Percentiles rank a stretch among this genome's conserved stretches.
Evolutionary conservation across 306 rosid species (phyloP).

Genomic region (Purshia tridentata): DNA sequence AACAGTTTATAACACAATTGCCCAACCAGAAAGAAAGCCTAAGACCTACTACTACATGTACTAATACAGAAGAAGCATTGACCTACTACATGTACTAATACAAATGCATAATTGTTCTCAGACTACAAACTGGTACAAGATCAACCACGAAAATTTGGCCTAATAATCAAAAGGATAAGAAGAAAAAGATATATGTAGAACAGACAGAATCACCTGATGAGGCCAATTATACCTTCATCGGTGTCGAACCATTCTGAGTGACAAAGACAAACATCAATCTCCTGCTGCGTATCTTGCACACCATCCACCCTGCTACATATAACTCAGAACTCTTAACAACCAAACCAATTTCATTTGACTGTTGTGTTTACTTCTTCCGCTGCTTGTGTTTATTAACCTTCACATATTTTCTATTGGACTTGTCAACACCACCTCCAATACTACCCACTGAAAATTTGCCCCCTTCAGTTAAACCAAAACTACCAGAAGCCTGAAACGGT

Average conservation of each 20-base stretch:
- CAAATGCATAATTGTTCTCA: conserved; percentile 42
- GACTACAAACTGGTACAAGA: conserved; percentile 46
- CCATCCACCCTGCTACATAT: neutral
- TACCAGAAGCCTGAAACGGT: conserved; percentile 72
- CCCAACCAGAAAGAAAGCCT: conserved; percentile 36
- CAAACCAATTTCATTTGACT: conserved; percentile 17
- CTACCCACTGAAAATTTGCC: conserved; percentile 87
- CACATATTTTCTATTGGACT: conserved; percentile 52
- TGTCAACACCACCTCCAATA: conserved; percentile 53
- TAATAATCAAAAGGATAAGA: neutral
- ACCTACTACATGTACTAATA: conserved; percentile 41
- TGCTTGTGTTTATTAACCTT: conserved; percentile 48
- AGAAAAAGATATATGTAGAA: conserved; percentile 10
- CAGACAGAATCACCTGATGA: conserved; percentile 9
- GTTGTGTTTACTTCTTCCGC: conserved; percentile 59
- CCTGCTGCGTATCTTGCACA: conserved; percentile 15
- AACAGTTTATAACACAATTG: conserved; percentile 22
- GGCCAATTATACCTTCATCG: conserved; percentile 31
- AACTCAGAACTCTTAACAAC: neutral
- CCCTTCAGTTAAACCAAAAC: conserved; percentile 46
- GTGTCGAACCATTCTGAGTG: conserved; percentile 30
- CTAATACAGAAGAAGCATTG: conserved; percentile 31
- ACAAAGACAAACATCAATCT: conserved; percentile 15
- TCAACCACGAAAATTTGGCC: conserved; percentile 29
- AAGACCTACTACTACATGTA: conserved; percentile 33